phyloP scores from a whole-genome alignment of 2,329 filamentous ascomycete species.

The Tolypocladium tropicale region DNA sequence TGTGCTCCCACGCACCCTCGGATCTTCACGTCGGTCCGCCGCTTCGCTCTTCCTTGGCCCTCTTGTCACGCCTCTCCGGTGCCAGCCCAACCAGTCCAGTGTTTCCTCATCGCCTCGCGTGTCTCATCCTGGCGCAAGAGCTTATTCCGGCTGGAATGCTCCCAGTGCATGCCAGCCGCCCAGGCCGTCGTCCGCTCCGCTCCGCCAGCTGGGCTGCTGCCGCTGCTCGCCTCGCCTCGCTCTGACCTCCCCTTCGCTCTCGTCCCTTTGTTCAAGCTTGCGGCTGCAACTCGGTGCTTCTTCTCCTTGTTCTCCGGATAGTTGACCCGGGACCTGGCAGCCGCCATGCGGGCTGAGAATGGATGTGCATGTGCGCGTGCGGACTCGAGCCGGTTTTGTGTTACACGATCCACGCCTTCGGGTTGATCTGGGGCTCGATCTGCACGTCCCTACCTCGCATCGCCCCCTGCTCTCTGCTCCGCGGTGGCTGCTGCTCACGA shows the following conservation, averaged over 20 bases:
- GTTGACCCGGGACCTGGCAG: neutral
- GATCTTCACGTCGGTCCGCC: neutral
- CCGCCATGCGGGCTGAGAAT: neutral
- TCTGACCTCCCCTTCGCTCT: neutral
- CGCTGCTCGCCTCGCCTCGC: neutral
- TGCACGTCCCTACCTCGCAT: neutral
- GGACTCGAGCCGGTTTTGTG: neutral
- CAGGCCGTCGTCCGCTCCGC: constrained; percentile 1
- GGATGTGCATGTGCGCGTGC: neutral
- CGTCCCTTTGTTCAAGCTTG: neutral
- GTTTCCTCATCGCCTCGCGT: neutral
- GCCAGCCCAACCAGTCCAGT: too few relatives aligned
- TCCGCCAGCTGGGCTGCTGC: neutral
- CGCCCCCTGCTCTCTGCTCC: neutral
- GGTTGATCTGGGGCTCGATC: neutral
- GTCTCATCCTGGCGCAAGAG: constrained; percentile 7
- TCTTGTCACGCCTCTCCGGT: neutral
- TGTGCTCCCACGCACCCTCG: neutral
- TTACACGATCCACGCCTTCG: neutral
- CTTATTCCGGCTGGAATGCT: constrained; percentile 7
- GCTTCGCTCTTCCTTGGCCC: neutral
- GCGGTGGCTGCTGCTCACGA: neutral
- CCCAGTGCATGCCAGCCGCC: constrained; percentile 6
- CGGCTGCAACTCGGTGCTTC: neutral
- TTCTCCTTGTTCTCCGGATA: neutral